Evolutionary conservation across 2,329 filamentous ascomycete species (phyloP), one percentile per base, ranked within the genome.

Genomic region (Microdochium nivale): DNA sequence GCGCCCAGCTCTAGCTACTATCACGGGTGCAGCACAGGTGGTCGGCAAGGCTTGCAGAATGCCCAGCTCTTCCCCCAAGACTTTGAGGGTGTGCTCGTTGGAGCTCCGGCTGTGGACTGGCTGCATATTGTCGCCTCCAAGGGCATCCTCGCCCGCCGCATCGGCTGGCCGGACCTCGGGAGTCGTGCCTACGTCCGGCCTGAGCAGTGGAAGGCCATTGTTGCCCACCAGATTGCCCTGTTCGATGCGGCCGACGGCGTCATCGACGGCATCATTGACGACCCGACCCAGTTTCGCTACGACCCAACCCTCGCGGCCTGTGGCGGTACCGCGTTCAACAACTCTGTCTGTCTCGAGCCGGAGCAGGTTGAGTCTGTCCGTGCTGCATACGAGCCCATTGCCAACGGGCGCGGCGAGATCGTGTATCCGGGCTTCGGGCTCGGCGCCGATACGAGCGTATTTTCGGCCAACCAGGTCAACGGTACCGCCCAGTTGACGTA

Each of bases 1-100:
- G 44, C 35, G 2, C 64, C 67, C 8, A 58, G 62, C 1, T 73
- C 73, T 57, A 72, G 66, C 21, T 79, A 79, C 59, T 78, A 72
- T 55, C 62, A 67, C 11, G 77, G 77, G 25, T 80, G 77, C 59
- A 78, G 74, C 3, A 79, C 76, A 0, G 78, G 78, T 33, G 77
- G 78, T 2, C 65, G 76, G 1, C 76, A 80, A 63, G 77, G 76
- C 3, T 62, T 77, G 25, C 73, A 73, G 51, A 67, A 73, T 27
- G 69, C 74, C 3, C 70, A 79, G 56, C 59, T 68, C n/a, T 78
- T 72, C 54, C 76, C 76, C 0, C 68, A 75, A 8, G 75, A 79
- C 52, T 78, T 79, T 52, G 73, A 79, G 54, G 76, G 77, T 24
- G 67, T 78, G n/a, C 59, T 79, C 2, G 74, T 74, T 5, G 72